Conservation (phyloP, 208 protist genomes). For the Trypanosoma rangeli region DNA sequence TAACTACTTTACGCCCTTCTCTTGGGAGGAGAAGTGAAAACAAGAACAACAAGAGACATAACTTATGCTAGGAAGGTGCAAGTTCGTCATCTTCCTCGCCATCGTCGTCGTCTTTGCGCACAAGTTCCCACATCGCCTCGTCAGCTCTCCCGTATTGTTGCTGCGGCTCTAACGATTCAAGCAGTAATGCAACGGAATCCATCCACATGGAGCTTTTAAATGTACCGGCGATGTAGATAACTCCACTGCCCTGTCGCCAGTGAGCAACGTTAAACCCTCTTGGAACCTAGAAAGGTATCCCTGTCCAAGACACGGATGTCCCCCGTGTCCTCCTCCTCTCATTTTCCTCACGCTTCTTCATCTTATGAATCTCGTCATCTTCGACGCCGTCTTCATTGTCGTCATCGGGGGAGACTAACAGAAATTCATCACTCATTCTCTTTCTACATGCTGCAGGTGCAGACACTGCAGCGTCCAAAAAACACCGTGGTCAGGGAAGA, state of each 20-base stretch:
- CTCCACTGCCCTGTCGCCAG: neutral
- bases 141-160: neutral
- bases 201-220: conserved; percentile 8
- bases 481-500: neutral
- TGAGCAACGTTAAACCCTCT: neutral
- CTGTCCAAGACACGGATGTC: neutral
- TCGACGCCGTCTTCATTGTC: neutral
- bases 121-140: conserved; percentile 15
- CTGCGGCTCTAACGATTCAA: neutral
- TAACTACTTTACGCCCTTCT: no score
- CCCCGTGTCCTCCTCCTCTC: no score
- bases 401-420: conserved; percentile 36
- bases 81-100: neutral
- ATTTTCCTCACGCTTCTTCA: neutral
- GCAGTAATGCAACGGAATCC: neutral
- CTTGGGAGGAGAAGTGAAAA: conserved; percentile 3
- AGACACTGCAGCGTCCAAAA: conserved; percentile 1
- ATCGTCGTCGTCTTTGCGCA: neutral
- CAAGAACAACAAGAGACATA: conserved; percentile 4
- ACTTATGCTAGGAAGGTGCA: neutral
- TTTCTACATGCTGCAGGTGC: neutral
- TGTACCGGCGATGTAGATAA: conserved; percentile 10
- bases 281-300: neutral
- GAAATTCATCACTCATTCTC: conserved; percentile 15
- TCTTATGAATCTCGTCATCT: neutral